Evolutionary conservation across 305 asterid species (phyloP).

Genomic region (Stenogyne calaminthoides): DNA sequence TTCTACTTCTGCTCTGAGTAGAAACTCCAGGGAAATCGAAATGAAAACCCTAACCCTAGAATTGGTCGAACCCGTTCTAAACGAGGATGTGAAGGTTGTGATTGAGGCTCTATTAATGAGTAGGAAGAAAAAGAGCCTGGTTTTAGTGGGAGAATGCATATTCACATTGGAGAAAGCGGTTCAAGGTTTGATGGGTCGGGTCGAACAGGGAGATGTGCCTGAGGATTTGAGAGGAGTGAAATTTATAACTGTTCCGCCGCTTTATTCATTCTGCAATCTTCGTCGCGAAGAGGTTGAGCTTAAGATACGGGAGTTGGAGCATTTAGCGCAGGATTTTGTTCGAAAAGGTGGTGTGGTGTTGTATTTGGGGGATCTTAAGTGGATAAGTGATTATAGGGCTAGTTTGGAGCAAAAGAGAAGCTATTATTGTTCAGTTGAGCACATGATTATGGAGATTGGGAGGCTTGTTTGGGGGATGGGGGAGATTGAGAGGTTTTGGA

Average conservation of each 20-base stretch:
- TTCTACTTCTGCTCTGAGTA: not conserved
- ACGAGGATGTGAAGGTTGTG: conserved; percentile 56
- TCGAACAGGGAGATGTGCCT: conserved; percentile 56
- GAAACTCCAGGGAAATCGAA: not conserved
- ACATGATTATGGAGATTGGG: conserved; percentile 84
- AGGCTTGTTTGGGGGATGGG: conserved; percentile 59
- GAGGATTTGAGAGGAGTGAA: conserved; percentile 56
- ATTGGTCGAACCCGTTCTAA: not conserved
- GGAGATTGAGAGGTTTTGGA: conserved; percentile 66
- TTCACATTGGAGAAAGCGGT: conserved; percentile 49
- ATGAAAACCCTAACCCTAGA: not conserved
- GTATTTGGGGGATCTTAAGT: conserved; percentile 82
- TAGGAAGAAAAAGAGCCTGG: conserved; percentile 46
- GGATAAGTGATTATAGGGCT: conserved; percentile 71
- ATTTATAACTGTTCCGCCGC: conserved; percentile 61
- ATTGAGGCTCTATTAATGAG: conserved; percentile 41
- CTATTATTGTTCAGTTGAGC: conserved; percentile 77
- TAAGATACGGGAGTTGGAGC: conserved; percentile 60
- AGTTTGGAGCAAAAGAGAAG: conserved; percentile 43
- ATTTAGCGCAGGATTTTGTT: conserved; percentile 55
- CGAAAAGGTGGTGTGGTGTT: conserved; percentile 83
- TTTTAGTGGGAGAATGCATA: conserved; percentile 66
- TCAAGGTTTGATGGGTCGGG: conserved; percentile 54
- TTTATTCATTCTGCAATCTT: conserved; percentile 52
- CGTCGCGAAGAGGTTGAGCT: conserved; percentile 65